Evolutionary conservation across 1,139 yeast genomes (phyloP), one percentile per base, ranked within the genome.

Genomic region (Scheffersomyces stambukii): DNA sequence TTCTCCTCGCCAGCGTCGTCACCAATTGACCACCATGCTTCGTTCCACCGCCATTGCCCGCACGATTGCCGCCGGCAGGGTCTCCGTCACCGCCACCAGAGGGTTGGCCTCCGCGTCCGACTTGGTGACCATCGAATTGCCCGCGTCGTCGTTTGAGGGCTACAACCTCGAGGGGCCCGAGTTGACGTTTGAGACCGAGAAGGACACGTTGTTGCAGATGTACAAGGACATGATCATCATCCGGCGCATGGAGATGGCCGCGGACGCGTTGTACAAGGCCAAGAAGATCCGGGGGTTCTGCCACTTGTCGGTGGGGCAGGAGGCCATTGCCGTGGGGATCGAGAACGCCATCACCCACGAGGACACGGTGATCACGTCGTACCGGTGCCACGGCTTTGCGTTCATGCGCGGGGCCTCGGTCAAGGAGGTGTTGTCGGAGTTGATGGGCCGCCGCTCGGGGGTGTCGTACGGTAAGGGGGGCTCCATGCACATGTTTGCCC

Each of bases 261-360:
- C 97, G 35, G 98, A 91, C 57, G 97, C 97, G 20, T 71, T 93
- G 45, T 91, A 91, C 75, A 91, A 91, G 72, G 96, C 97, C 54
- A 91, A 91, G 74, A 88, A 91, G 70, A 89, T 91, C 54, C 78
- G 97, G 68, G 98, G 98, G 46, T 91, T 91, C 80, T 88, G 98
- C 67, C 98, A 91, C 65, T 76, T 93, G 68, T 85, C 96, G n/a
- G 89, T 85, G 41, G 98, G 98, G 53, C 98, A 91, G 69, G 98
- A 91, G 70, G 98, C 98, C 40, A 77, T 91, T 62, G 96, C 98
- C 38, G 96, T 89, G 41, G 98, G 98, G 60, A 86, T 91, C 50
- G 98, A 91, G 71, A 79, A 82, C 50, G 97, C 98, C 47, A 83
- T 88, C 55, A 78, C 83, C 48, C 70, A 70, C 42, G 64, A 79